Evolutionary conservation across 2,329 filamentous ascomycete species (phyloP).

Genomic region (Aulographum hederae): DNA sequence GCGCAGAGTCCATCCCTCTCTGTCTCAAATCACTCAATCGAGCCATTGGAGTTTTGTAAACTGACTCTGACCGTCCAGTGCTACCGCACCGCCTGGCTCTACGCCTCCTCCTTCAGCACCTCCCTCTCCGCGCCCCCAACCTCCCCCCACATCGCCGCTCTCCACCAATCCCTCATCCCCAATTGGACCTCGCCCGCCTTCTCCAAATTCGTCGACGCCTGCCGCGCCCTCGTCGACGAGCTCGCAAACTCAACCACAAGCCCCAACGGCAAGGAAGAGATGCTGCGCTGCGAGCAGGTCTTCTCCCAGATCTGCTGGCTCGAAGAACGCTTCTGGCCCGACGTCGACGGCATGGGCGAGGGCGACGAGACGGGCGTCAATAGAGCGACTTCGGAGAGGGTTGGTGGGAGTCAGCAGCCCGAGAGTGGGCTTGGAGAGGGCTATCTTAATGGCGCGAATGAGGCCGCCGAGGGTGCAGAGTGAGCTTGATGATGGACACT

Average conservation of each 20-base stretch:
- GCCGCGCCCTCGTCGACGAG: constrained; percentile 28
- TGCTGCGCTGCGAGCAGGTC: constrained; percentile 26
- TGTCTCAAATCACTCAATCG: constrained; percentile 6
- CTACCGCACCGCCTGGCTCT: constrained; percentile 29
- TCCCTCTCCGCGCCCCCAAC: constrained; percentile 18
- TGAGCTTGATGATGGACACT: no score
- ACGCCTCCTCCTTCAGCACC: constrained; percentile 24
- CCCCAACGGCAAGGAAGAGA: constrained; percentile 28
- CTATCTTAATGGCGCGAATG: background rate
- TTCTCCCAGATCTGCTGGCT: constrained; percentile 30
- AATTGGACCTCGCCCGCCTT: constrained; percentile 33
- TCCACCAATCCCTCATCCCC: constrained; percentile 30
- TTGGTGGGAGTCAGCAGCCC: background rate
- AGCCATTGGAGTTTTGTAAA: background rate
- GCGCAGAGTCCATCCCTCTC: background rate
- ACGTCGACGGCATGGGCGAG: constrained; percentile 30
- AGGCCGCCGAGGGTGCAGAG: constrained; percentile 1
- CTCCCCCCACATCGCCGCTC: constrained; percentile 26
- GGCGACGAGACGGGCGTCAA: constrained; percentile 15
- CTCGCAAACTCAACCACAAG: constrained; percentile 27
- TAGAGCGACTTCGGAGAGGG: background rate
- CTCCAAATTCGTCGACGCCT: constrained; percentile 30
- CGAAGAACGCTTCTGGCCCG: constrained; percentile 29
- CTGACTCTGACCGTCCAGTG: constrained; percentile 12
- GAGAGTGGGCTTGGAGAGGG: background rate